A percentile compares a stretch with the other conserved stretches of the same genome.
phyloP scores from a whole-genome alignment of 1,139 yeast genomes.

The Debaryomyces psychrophilus region DNA sequence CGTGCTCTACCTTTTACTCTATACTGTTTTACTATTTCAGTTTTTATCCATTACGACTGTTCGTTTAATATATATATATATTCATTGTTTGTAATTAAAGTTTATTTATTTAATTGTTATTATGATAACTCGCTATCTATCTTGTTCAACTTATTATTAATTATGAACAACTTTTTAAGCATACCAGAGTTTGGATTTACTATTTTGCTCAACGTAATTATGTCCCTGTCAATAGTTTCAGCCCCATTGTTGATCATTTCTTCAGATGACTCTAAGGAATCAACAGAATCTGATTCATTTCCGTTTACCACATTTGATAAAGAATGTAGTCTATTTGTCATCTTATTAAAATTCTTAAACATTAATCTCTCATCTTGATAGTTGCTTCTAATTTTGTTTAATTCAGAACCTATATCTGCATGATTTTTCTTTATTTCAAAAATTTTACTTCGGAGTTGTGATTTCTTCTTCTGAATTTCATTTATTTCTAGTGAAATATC shows the following conservation, averaged over 20 bases:
- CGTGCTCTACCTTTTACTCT: neutral
- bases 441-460: conserved; percentile 42
- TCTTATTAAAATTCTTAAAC: conserved; percentile 24
- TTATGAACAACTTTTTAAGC: conserved; percentile 31
- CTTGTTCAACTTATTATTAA: conserved; percentile 36
- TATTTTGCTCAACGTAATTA: conserved; percentile 25
- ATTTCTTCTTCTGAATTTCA: conserved; percentile 43
- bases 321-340: neutral
- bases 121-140: conserved; percentile 21
- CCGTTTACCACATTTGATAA: neutral
- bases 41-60: conserved; percentile 7
- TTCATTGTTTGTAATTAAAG: conserved; percentile 5
- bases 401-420: conserved; percentile 39
- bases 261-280: neutral
- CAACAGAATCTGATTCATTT: neutral
- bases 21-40: conserved; percentile 5
- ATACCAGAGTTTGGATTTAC: conserved; percentile 47
- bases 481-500: conserved; percentile 41
- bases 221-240: conserved; percentile 18
- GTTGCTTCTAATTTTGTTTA: conserved; percentile 39
- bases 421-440: conserved; percentile 43
- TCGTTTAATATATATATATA: conserved; percentile 8
- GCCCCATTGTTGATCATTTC: conserved; percentile 9
- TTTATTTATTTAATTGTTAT: conserved; percentile 1
- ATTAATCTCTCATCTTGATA: conserved; percentile 29